Evolutionary conservation across 306 rosid species (phyloP).

Genomic region (Prunus fruticosa): DNA sequence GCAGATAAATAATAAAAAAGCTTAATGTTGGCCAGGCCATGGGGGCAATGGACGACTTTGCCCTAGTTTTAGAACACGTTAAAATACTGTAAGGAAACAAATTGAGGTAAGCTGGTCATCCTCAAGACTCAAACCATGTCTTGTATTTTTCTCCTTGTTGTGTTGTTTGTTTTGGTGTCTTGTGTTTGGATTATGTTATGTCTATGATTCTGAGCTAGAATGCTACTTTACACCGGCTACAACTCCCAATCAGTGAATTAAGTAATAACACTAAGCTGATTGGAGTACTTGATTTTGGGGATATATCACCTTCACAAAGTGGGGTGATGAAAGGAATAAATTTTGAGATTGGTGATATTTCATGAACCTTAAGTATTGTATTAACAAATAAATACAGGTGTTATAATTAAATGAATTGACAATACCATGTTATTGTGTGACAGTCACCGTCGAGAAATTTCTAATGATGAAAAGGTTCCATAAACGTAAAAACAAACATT

Average conservation of each 20-base stretch:
- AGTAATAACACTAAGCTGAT: not conserved
- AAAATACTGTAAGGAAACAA: not conserved
- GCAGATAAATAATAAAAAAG: not conserved
- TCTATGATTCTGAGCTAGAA: not conserved
- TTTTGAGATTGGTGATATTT: too few species aligned
- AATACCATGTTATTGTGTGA: too few species aligned
- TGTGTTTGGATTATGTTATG: constrained; percentile 3
- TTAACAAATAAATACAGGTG: too few species aligned
- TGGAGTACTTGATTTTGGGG: not conserved
- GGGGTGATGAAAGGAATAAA: not conserved
- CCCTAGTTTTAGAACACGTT: not conserved
- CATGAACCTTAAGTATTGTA: too few species aligned
- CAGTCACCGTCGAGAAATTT: too few species aligned
- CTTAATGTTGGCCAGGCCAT: not conserved
- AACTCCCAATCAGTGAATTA: not conserved
- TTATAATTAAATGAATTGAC: too few species aligned
- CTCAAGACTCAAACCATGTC: not conserved
- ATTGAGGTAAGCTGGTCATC: not conserved
- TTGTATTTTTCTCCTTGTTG: not conserved
- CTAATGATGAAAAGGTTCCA: not conserved
- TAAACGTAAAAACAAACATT: not conserved
- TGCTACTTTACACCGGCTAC: not conserved
- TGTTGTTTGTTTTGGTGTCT: constrained; percentile 11
- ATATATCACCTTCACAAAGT: not conserved
- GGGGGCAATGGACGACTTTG: not conserved